Conservation (phyloP, 2,329 filamentous ascomycete genomes). For the Aspergillus sp. region DNA sequence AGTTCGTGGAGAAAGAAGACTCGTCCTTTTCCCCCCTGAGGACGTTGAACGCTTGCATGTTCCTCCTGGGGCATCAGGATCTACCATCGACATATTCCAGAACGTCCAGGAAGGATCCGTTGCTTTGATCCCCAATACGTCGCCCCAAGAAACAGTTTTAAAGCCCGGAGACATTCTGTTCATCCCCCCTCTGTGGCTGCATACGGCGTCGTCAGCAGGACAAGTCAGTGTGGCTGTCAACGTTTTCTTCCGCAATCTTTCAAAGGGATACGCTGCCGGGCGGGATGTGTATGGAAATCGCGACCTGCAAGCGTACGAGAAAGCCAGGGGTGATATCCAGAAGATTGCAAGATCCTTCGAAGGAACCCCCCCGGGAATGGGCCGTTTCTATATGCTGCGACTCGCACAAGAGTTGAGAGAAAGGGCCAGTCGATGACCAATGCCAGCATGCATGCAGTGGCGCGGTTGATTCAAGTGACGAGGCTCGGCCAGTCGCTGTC, state of each 20-base stretch:
- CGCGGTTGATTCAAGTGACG: too few species aligned
- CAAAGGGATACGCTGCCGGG: slow-evolving; percentile 59
- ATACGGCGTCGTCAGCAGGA: slow-evolving; percentile 47
- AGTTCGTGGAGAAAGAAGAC: slow-evolving; percentile 60
- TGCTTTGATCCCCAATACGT: slow-evolving; percentile 52
- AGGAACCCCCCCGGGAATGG: slow-evolving; percentile 54
- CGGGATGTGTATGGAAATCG: slow-evolving; percentile 82
- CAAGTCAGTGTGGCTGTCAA: slow-evolving; percentile 69
- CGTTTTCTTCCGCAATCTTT: slow-evolving; percentile 70
- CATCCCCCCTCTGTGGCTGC: slow-evolving; percentile 75
- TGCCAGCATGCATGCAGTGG: slow-evolving; percentile 7
- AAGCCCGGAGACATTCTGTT: slow-evolving; percentile 67
- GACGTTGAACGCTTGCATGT: slow-evolving; percentile 64
- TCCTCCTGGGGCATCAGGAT: slow-evolving; percentile 69
- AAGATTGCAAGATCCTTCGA: slow-evolving; percentile 45
- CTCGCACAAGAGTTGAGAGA: slow-evolving; percentile 58
- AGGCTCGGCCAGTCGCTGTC: too few species aligned
- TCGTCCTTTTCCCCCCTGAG: slow-evolving; percentile 68
- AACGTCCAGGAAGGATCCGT: slow-evolving; percentile 30
- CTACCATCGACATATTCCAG: slow-evolving; percentile 61
- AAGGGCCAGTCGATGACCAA: slow-evolving; percentile 15
- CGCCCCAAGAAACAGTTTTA: slow-evolving; percentile 58
- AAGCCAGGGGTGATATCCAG: slow-evolving; percentile 61
- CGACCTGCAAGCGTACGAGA: slow-evolving; percentile 76
- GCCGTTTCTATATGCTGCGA: slow-evolving; percentile 65